Percentiles rank a stretch among this genome's conserved stretches.
These are phyloP conservation scores for Chrysoporthe austroafricana DNA, from an alignment of 2,329 filamentous ascomycete genomes.

Conservation along the genomic window DNA sequence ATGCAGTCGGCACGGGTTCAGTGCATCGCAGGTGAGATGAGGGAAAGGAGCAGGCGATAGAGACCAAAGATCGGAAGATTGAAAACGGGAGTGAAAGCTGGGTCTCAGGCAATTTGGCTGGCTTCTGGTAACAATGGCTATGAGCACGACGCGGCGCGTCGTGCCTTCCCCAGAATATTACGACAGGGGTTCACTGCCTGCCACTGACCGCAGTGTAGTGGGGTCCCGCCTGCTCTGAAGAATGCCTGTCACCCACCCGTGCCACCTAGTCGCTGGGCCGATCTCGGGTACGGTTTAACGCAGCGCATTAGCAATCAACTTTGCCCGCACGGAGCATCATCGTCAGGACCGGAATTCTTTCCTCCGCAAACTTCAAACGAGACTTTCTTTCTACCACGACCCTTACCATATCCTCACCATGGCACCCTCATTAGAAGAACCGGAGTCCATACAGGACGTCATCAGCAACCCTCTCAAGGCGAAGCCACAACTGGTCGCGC, in stretches of 20 bases:
- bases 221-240: neutral
- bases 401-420: conserved; percentile 49
- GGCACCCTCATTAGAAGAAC: conserved; percentile 80
- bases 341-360: neutral
- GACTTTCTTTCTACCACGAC: neutral
- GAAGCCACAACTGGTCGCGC: conserved; percentile 85
- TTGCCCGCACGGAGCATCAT: neutral
- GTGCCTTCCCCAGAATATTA: conserved; percentile 25
- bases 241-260: neutral
- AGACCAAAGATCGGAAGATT: neutral
- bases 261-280: conserved; percentile 9
- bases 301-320: conserved; percentile 28
- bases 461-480: conserved; percentile 76
- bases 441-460: conserved; percentile 68
- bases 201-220: conserved; percentile 2
- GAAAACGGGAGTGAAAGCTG: neutral
- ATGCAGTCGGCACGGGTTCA: neutral
- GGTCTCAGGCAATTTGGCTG: neutral
- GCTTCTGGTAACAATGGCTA: neutral
- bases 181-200: conserved; percentile 17
- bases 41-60: neutral
- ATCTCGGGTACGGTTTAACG: conserved; percentile 22
- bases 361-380: neutral
- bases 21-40: neutral
- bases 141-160: conserved; percentile 26